Evolutionary conservation across 257 asterid species (phyloP).

Genomic region (Solanum tarapatanum): DNA sequence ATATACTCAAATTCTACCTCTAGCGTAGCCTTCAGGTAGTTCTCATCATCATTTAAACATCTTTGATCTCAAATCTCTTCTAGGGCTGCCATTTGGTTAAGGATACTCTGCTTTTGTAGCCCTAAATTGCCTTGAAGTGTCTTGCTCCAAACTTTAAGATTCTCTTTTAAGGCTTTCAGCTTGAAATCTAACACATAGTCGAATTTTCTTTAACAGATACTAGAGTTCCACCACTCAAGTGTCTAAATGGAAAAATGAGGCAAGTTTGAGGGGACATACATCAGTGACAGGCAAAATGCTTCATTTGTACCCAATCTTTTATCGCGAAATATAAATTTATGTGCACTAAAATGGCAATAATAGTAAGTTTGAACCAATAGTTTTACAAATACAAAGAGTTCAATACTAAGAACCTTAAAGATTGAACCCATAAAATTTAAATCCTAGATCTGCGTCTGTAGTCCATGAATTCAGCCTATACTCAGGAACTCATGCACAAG

Average conservation of each 20-base stretch:
- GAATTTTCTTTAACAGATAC: not conserved
- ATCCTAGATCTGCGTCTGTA: not conserved
- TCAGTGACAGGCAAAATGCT: not conserved
- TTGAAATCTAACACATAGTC: not conserved
- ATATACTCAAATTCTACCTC: not conserved
- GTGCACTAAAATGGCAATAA: not conserved
- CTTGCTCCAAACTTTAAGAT: not conserved
- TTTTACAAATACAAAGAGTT: not conserved
- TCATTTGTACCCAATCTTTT: not conserved
- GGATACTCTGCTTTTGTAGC: not conserved
- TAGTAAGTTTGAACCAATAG: not conserved
- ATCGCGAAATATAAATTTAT: not conserved
- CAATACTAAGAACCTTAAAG: not conserved
- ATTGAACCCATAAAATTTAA: not conserved
- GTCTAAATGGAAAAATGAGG: not conserved
- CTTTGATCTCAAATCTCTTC: not conserved
- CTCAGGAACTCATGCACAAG: not conserved
- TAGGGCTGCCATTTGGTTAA: not conserved
- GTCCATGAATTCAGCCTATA: not conserved
- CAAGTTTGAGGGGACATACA: not conserved
- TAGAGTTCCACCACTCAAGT: not conserved
- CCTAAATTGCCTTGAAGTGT: not conserved
- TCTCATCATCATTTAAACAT: not conserved
- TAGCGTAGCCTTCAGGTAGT: not conserved
- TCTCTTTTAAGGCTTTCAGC: not conserved